A percentile compares a stretch with the other conserved stretches of the same genome.
Evolutionary conservation across 805 yeast species (phyloP).

Genomic region (Candida palmyrensis): DNA sequence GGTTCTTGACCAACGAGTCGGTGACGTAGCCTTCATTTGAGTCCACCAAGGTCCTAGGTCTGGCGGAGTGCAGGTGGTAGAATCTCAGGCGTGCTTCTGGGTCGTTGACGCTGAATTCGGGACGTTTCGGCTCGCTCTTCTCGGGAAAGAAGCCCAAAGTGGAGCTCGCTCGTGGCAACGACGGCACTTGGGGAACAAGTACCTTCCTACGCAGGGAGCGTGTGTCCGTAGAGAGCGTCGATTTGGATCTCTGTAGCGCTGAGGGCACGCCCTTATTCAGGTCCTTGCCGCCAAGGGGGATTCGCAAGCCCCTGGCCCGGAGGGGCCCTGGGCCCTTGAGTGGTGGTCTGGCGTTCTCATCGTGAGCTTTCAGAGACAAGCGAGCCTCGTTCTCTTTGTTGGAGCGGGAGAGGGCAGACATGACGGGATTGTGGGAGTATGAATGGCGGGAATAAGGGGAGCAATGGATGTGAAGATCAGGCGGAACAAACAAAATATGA

Average conservation of each 20-base stretch:
- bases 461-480: too few relatives aligned
- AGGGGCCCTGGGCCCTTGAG: conserved; percentile 3
- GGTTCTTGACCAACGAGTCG: conserved; percentile 19
- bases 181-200: conserved; percentile 15
- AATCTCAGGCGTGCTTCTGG: conserved; percentile 7
- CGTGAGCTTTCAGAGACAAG: neutral
- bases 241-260: conserved; percentile 28
- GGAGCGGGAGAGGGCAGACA: conserved; percentile 3
- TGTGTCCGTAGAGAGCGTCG: conserved; percentile 9
- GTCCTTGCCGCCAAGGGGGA: conserved; percentile 39
- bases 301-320: conserved; percentile 12
- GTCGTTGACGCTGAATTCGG: neutral
- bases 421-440: conserved; percentile 2
- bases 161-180: conserved; percentile 30
- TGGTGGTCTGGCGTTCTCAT: conserved; percentile 2
- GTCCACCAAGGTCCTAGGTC: conserved; percentile 17
- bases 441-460: too few relatives aligned
- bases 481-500: too few relatives aligned
- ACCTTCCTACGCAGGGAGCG: conserved; percentile 4
- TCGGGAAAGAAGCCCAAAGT: too few relatives aligned
- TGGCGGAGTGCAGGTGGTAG: conserved; percentile 13
- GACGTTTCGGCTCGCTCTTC: neutral
- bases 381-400: conserved; percentile 5
- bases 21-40: conserved; percentile 17
- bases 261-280: conserved; percentile 22